A percentile compares a stretch with the other conserved stretches of the same genome.
phyloP scores from a whole-genome alignment of 306 rosid genomes.

The Gastrolobium bilobum region DNA sequence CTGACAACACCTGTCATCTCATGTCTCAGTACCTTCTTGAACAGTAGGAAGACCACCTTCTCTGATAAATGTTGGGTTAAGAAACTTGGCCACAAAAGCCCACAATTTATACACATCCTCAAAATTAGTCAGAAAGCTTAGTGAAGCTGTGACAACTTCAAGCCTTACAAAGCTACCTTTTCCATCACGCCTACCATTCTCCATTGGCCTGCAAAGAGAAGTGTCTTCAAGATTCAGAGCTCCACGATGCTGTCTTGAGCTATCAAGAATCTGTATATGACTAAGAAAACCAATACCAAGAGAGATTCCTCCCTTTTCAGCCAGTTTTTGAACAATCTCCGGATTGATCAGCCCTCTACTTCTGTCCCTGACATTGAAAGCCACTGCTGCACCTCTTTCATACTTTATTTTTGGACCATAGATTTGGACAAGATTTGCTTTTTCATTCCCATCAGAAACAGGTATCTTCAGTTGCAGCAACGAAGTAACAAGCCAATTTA shows the following conservation, averaged over 20 bases:
- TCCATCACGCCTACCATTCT: constrained; percentile 67
- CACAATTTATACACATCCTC: constrained; percentile 94
- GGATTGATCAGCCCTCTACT: constrained; percentile 77
- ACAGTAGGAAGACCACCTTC: constrained; percentile 82
- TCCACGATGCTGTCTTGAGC: constrained; percentile 63
- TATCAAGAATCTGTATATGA: constrained; percentile 79
- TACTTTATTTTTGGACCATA: constrained; percentile 96
- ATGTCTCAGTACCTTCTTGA: constrained; percentile 76
- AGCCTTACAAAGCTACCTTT: constrained; percentile 76
- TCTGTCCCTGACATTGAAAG: constrained; percentile 85
- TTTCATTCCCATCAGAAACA: constrained; percentile 60
- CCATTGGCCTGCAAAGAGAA: constrained; percentile 83
- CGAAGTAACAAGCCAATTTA: constrained; percentile 96
- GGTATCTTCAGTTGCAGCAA: constrained; percentile 78
- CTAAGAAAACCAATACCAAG: constrained; percentile 89
- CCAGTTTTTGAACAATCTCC: constrained; percentile 91
- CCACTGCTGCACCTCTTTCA: constrained; percentile 96
- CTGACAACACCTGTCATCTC: constrained; percentile 25
- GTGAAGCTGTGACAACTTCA: constrained; percentile 92
- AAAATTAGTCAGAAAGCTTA: constrained; percentile 88
- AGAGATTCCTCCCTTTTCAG: constrained; percentile 90
- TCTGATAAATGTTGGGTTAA: constrained; percentile 71
- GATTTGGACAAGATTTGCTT: constrained; percentile 72
- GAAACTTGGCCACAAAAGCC: constrained; percentile 93
- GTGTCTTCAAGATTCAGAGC: constrained; percentile 68